Evolutionary conservation across 2,329 filamentous ascomycete species (phyloP), one percentile per base, ranked within the genome.

Genomic region (Cladosporium sp.): DNA sequence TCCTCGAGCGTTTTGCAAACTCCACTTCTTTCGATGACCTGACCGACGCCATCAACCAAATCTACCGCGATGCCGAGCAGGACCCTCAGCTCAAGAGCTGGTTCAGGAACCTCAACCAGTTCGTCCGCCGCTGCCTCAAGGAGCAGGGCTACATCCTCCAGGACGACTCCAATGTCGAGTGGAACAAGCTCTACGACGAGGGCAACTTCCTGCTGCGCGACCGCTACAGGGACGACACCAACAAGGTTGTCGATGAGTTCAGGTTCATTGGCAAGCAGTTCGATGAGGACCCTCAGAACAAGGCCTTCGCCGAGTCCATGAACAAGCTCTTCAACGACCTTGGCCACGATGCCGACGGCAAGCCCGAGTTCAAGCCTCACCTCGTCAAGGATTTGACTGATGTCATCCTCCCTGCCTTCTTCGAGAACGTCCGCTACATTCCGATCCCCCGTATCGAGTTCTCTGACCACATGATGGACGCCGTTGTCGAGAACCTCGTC

Each of bases 1-100:
- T 98, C 16, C 84, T 98, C 58, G 93, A 97, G 75, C 86, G 93
- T 41, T 97, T 96, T 61, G 93, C 93, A 65, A 97, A 98, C 69
- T 85, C 85, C 63, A 97, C 93, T 7, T 96, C 91, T 0, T 82
- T 84, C 29, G 85, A 94, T 56, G 88, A 95, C 58, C 74, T 97
- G 3, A 89, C 93, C 72, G 83, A 86, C 15, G 83, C 90, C 0
- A 85, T 98, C 68, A 85, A 90, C 58, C 79, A 83, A 56, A 84
- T 98, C 59, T 97, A 97, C 74, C 75, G 76, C 43, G 88, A 95
- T 67, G 90, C 93, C 4, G 88, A 97, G 56, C 78, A 78, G 16
- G 93, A 98, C 58, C 82, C 85, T 0, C 88, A 97, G 64, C 79
- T 98, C 48, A 89, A 85, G 69, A 75, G 81, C 51, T 98, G 92